Base-by-base conservation (phyloP, 148 eudicot genomes). In the Mesembryanthemum crystallinum region DNA sequence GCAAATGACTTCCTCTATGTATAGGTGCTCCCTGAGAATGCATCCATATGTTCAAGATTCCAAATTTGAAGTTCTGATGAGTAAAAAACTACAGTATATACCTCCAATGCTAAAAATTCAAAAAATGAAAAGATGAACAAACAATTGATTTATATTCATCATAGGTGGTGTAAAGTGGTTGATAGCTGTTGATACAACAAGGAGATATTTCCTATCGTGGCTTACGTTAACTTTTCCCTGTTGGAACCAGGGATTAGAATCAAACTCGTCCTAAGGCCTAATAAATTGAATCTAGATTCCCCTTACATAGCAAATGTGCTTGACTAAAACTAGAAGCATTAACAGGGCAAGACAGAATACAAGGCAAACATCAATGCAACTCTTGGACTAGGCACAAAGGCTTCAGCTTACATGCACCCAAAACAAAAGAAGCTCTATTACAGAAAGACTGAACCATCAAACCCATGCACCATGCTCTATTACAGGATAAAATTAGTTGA, bases 1-100 rank as follows among this genome's bases (percentile, higher is more conserved):
- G n/a, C 69, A 63, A 24, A n/a, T 21, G 67, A 32, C 20, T 70
- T 10, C 47, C 67, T 64, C 30, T 63, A 15, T 12, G 51, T 37
- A 18, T n/a, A 75, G 47, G 5, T 43, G 74, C 73, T 51, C 25
- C 78, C 76, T 71, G 67, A 66, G 65, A 81, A 64, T 20, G 69
- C 17, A 58, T 30, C 42, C 73, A 72, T 13, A 33, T 15, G n/a
- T 49, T 59, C n/a, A 20, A 58, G 62, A 18, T 73, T 45, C 43
- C 33, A 79, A 14, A 66, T 59, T 33, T 66, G 30, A 43, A 45
- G 5, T 24, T 27, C 25, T 68, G 55, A 12, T 25, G 0, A 43
- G 54, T 25, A 20, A 64, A 33, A 12, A 5, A 2, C n/a, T n/a
- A n/a, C n/a, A n/a, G n/a, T n/a, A n/a, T 20, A 21, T n/a, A 39